A percentile compares a stretch with the other conserved stretches of the same genome.
Conservation (phyloP, 2,329 filamentous ascomycete genomes). For the Sarocladiaceae sp. region DNA sequence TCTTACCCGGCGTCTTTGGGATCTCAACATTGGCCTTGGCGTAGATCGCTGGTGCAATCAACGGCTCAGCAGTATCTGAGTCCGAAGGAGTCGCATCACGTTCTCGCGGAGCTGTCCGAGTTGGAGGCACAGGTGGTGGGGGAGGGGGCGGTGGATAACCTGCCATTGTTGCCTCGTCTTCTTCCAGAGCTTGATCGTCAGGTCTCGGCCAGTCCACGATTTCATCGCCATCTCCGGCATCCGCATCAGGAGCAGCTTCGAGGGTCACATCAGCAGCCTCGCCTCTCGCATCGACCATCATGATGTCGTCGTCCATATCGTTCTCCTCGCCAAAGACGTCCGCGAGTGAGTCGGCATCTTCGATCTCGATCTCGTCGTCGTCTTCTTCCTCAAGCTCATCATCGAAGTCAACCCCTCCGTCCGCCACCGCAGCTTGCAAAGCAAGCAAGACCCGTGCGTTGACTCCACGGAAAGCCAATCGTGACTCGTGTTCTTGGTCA, state of each 20-base stretch:
- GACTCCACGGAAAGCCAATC: constrained; percentile 21
- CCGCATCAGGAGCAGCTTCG: too few relatives aligned
- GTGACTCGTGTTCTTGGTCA: constrained; percentile 39
- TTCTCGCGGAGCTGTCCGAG: constrained; percentile 41
- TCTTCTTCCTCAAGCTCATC: constrained; percentile 20
- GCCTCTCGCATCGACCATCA: constrained; percentile 51
- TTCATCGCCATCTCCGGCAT: background rate
- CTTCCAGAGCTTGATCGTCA: constrained; percentile 65
- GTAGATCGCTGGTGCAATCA: constrained; percentile 58
- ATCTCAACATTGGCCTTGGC: constrained; percentile 66
- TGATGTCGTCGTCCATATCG: constrained; percentile 48
- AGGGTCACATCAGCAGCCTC: constrained; percentile 23
- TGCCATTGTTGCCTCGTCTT: constrained; percentile 72
- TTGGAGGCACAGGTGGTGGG: constrained; percentile 48
- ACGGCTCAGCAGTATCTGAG: constrained; percentile 60
- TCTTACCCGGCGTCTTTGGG: constrained; percentile 72
- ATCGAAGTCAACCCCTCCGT: constrained; percentile 20
- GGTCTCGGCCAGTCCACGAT: background rate
- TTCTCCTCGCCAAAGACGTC: constrained; percentile 47
- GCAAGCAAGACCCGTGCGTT: constrained; percentile 33
- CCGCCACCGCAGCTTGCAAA: constrained; percentile 28
- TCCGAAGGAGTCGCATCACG: constrained; percentile 66
- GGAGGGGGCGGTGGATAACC: constrained; percentile 66
- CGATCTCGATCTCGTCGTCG: constrained; percentile 27
- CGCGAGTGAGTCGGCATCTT: constrained; percentile 24